phyloP scores from a whole-genome alignment of 805 yeast species.

The Candida stauntonica region DNA sequence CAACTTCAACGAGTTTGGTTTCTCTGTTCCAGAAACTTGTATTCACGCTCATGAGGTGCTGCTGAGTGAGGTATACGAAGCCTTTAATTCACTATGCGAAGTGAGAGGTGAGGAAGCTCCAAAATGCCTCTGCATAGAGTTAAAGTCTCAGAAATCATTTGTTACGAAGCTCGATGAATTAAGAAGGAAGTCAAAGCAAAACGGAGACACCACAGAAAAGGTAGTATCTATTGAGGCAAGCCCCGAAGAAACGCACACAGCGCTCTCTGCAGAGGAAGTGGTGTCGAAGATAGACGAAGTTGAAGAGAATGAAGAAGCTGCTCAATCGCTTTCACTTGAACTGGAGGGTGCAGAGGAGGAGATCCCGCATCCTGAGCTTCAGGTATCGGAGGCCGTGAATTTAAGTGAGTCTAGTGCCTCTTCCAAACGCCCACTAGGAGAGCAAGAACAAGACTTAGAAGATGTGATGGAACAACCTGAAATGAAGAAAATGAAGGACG shows the following conservation, averaged over 20 bases:
- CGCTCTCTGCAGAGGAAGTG: too few relatives aligned
- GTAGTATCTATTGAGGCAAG: not conserved
- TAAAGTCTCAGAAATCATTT: conserved; percentile 16
- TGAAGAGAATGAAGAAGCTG: not conserved
- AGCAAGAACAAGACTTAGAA: too few relatives aligned
- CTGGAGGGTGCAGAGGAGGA: too few relatives aligned
- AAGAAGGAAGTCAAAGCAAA: conserved; percentile 1
- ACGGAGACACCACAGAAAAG: not conserved
- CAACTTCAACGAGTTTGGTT: conserved; percentile 20
- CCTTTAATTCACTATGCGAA: conserved; percentile 10
- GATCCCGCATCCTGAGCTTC: too few relatives aligned
- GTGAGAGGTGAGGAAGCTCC: conserved; percentile 8
- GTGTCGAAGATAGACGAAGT: not conserved
- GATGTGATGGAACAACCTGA: too few relatives aligned
- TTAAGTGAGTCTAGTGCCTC: too few relatives aligned
- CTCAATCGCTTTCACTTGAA: too few relatives aligned
- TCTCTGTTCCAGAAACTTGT: conserved; percentile 18
- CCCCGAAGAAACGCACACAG: too few relatives aligned
- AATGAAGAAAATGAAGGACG: too few relatives aligned
- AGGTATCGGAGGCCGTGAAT: too few relatives aligned
- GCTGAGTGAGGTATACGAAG: conserved; percentile 17
- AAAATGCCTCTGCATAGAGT: conserved; percentile 12
- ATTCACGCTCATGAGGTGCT: conserved; percentile 17
- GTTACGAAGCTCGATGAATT: conserved; percentile 13
- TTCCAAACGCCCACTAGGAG: too few relatives aligned